Evolutionary conservation across 2,329 filamentous ascomycete genomes (phyloP).

Genomic region (Neopestalotiopsis rosae): DNA sequence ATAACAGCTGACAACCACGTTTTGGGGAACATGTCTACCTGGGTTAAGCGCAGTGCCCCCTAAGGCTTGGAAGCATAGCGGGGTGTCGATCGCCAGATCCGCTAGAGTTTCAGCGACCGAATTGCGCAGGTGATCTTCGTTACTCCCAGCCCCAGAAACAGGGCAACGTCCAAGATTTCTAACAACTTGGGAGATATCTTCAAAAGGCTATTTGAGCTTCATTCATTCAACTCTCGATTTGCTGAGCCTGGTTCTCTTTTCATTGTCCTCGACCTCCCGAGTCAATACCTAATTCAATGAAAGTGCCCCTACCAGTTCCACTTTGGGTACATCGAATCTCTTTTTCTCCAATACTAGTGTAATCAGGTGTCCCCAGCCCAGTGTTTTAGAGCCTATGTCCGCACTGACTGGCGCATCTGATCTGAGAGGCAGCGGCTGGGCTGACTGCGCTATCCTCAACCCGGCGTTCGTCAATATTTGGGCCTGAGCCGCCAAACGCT

Average conservation of each 20-base stretch:
- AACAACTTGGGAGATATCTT: background rate
- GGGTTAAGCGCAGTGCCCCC: background rate
- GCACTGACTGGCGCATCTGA: background rate
- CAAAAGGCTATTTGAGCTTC: background rate
- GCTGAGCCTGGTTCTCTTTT: background rate
- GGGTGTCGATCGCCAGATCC: constrained; percentile 7
- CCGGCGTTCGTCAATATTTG: constrained; percentile 1
- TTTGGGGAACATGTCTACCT: background rate
- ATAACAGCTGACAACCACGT: background rate
- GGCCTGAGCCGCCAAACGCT: constrained; percentile 4
- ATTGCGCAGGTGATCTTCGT: background rate
- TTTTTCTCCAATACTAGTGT: background rate
- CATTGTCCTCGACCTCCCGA: background rate
- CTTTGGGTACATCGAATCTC: background rate
- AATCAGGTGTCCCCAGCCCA: background rate
- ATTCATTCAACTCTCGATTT: background rate
- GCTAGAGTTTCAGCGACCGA: constrained; percentile 8
- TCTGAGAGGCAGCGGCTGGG: too few relatives aligned
- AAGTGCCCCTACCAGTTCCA: background rate
- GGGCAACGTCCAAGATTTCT: background rate
- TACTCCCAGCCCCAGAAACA: background rate
- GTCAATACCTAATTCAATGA: background rate
- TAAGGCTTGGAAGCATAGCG: background rate
- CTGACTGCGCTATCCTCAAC: constrained; percentile 10
- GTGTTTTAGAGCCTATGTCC: background rate